phyloP scores from a whole-genome alignment of 2,329 filamentous ascomycete genomes.

The Aspergillus cejpii region DNA sequence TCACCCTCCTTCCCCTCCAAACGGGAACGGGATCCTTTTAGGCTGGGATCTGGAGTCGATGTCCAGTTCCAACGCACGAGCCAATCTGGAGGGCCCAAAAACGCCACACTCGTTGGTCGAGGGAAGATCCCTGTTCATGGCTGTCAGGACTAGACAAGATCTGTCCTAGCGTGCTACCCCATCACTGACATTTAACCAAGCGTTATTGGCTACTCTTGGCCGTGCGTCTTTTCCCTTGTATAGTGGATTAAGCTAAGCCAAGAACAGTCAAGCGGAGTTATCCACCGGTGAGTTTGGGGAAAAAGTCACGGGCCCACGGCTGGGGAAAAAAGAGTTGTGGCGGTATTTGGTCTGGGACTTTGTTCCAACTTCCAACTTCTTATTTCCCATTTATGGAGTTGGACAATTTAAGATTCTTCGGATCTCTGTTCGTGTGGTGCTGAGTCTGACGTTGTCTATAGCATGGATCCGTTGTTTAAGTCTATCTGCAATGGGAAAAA shows the following conservation, averaged over 20 bases:
- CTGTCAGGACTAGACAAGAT: not conserved
- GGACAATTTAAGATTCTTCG: not conserved
- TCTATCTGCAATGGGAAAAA: too few species aligned
- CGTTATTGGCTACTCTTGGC: conserved; percentile 7
- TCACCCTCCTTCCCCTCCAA: not conserved
- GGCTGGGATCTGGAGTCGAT: not conserved
- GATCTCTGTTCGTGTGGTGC: not conserved
- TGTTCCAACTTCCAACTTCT: not conserved
- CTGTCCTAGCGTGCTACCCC: too few species aligned
- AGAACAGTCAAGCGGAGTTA: not conserved
- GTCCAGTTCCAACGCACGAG: not conserved
- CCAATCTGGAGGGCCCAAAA: not conserved
- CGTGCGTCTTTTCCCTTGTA: not conserved
- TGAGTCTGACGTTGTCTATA: not conserved
- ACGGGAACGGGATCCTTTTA: not conserved
- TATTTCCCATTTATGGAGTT: not conserved
- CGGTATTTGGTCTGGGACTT: not conserved
- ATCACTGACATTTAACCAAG: not conserved
- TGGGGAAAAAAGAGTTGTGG: not conserved
- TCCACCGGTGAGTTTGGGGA: not conserved
- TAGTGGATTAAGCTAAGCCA: not conserved
- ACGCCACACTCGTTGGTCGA: not conserved
- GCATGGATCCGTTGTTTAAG: too few species aligned
- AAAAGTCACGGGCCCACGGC: too few species aligned
- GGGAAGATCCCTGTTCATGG: not conserved